phyloP scores from a whole-genome alignment of 148 eudicot genomes.

The Chenopodium suecicum region DNA sequence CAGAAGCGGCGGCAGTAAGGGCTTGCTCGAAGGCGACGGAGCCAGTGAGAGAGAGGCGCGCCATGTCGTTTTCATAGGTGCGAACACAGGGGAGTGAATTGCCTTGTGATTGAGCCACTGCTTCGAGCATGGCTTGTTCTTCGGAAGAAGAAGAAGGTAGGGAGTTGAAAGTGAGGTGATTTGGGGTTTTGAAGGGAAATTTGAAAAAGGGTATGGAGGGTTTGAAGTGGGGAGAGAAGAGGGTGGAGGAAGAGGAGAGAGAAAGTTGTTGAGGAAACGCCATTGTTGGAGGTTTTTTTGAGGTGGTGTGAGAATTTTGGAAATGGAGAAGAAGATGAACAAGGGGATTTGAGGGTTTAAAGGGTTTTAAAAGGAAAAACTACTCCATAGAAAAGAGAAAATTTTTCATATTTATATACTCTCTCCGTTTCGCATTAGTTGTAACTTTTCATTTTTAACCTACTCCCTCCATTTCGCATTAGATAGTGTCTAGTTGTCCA shows the following conservation, averaged over 20 bases:
- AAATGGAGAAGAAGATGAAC: too few relatives aligned
- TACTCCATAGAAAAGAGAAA: too few relatives aligned
- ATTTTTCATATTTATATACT: too few relatives aligned
- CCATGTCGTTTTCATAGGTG: constrained; percentile 74
- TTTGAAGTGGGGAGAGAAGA: not conserved
- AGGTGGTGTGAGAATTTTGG: too few relatives aligned
- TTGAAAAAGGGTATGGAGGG: not conserved
- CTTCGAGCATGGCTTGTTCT: constrained; percentile 48
- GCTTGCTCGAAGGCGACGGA: constrained; percentile 65
- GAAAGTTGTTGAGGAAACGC: constrained; percentile 2
- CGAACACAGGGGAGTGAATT: constrained; percentile 57
- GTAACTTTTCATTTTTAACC: too few relatives aligned
- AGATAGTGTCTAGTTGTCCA: too few relatives aligned
- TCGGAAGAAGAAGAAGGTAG: constrained; percentile 22
- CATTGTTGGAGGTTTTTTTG: constrained; percentile 6
- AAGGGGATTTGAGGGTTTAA: too few relatives aligned
- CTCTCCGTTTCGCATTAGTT: too few relatives aligned
- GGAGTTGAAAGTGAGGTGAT: constrained; percentile 1
- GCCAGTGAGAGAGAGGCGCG: constrained; percentile 64
- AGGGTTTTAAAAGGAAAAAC: too few relatives aligned
- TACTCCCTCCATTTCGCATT: too few relatives aligned
- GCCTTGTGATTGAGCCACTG: constrained; percentile 45
- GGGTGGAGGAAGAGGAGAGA: constrained; percentile 15
- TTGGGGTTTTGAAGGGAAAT: not conserved
- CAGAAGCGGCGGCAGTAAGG: constrained; percentile 84